Evolutionary conservation across 495 filamentous ascomycete species (phyloP), one percentile per base, ranked within the genome.

Genomic region (Trichocladium uniseriatum): DNA sequence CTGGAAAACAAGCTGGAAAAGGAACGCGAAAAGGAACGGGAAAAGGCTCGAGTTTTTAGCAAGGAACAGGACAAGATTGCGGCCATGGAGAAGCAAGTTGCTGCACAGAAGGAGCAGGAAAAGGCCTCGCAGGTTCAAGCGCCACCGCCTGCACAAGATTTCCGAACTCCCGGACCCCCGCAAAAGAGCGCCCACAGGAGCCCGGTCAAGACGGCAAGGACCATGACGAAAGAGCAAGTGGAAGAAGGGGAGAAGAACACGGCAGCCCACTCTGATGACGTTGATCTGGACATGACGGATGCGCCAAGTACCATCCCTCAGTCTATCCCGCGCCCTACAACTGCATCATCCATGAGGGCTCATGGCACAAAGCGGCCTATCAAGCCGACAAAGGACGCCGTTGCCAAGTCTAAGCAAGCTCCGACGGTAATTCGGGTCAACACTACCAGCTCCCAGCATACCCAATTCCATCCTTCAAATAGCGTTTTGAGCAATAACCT

Each of bases 391-490:
- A 88, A 86, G 54, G 84, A 89, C 43, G 54, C 74, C 2, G 43
- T 74, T 5, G 68, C 74, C 21, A 89, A 87, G 58, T 61, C 78
- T 1, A 85, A 83, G 59, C 86, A 86, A 11, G 83, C 81, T 15
- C 86, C 86, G 2, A 86, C 88, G 3, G 77, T 85, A 1, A 91
- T 95, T 52, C 79, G 83, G 27, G 82, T 95, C 22, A 82, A 85
- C 35, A 82, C 81, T 34, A 70, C 79, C 10, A 83, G 82, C 19
- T 84, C 87, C 34, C 80, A 80, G 27, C 66, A 71, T 32, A 58
- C 68, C 24, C 66, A 73, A 24, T 81, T 82, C 34, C 79, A 82
- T 24, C 66, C 85, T 22, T 74, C 79, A 5, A 82, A 79, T 15
- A 68, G 69, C 36, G 67, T 76, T 4, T 63, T 82, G 6, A 68